A percentile compares a stretch with the other conserved stretches of the same genome.
Evolutionary conservation across 2,329 filamentous ascomycete species (phyloP).

Genomic region (Diaporthe vexans): DNA sequence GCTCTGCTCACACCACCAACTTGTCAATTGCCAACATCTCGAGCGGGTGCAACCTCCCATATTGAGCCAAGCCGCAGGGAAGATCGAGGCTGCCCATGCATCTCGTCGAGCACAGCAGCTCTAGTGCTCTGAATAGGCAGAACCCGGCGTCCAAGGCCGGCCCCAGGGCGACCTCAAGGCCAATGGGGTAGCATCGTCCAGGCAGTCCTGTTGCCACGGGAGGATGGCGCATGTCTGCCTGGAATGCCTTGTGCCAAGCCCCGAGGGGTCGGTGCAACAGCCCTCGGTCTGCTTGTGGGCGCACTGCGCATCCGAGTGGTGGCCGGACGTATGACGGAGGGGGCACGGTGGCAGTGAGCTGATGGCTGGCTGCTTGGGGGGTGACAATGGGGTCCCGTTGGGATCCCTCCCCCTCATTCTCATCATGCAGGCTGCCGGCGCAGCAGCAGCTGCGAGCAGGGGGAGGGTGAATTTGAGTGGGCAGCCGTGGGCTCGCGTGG

Average conservation of each 20-base stretch:
- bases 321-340: not conserved
- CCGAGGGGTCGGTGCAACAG: not conserved
- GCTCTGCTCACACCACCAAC: constrained; percentile 13
- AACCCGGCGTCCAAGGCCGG: constrained; percentile 1
- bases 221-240: constrained; percentile 20
- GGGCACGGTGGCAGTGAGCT: not conserved
- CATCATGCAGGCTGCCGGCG: constrained; percentile 35
- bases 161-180: not conserved
- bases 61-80: constrained; percentile 5
- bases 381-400: not conserved
- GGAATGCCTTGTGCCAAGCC: not conserved
- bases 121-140: constrained; percentile 12
- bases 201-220: not conserved
- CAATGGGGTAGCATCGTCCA: not conserved
- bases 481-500: not conserved
- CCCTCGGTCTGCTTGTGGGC: not conserved
- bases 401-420: not conserved
- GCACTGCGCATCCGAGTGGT: not conserved
- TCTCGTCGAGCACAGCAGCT: constrained; percentile 23
- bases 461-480: constrained; percentile 1
- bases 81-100: constrained; percentile 21
- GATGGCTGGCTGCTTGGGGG: not conserved
- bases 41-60: not conserved
- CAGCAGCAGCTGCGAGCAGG: not conserved
- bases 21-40: not conserved